Conservation (phyloP, 768 basidiomycete genomes). For the Stropharia rugosoannulata region DNA sequence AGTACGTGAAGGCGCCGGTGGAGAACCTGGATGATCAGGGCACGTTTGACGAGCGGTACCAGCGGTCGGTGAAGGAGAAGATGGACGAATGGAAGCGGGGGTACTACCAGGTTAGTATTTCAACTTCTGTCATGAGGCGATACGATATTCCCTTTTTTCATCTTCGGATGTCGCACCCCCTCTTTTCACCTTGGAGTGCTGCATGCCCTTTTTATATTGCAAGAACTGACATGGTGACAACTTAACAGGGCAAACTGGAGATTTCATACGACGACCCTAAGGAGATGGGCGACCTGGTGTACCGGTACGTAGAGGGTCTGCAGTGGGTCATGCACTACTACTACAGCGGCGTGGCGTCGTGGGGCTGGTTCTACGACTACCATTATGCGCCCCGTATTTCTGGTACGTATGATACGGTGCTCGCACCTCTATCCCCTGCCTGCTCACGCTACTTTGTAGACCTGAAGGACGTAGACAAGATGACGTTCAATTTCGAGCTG, state of each 20-base stretch:
- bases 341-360: conserved; percentile 94
- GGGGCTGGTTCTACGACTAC: conserved; percentile 99
- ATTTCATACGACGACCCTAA: conserved; percentile 72
- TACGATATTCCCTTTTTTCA: background rate
- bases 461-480: conserved; percentile 69
- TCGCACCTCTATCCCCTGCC: background rate
- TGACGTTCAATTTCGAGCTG: conserved; percentile 84
- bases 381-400: conserved; percentile 97
- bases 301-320: conserved; percentile 86
- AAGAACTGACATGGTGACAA: background rate
- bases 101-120: conserved; percentile 76
- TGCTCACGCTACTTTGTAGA: conserved; percentile 27
- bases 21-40: conserved; percentile 68
- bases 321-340: conserved; percentile 99
- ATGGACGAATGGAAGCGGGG: conserved; percentile 90
- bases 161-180: too few species aligned
- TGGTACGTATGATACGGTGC: conserved; percentile 43
- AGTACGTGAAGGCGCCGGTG: conserved; percentile 86
- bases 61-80: conserved; percentile 71
- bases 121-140: background rate
- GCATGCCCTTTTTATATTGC: too few species aligned
- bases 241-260: conserved; percentile 76
- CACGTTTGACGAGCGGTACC: conserved; percentile 78
- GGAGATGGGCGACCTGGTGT: conserved; percentile 69
- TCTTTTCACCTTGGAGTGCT: too few species aligned